Percentiles rank a stretch among this genome's conserved stretches.
phyloP scores from a whole-genome alignment of 169 alveolate species.

The Fabrea salina region DNA sequence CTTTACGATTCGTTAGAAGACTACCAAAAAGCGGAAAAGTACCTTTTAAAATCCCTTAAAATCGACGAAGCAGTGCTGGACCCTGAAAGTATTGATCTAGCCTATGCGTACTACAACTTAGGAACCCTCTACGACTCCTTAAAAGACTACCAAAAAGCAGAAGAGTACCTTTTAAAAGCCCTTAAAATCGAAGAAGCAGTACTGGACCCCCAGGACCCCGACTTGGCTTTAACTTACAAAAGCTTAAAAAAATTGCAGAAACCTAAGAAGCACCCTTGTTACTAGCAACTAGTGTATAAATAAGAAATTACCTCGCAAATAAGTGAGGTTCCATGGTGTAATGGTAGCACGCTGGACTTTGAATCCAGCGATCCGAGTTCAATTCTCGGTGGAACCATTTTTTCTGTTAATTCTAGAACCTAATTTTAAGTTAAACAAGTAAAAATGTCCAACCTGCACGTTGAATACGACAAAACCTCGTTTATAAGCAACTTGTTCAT shows the following conservation, averaged over 20 bases:
- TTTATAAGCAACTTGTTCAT: background rate
- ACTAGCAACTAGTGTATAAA: no score
- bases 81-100: background rate
- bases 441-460: no score
- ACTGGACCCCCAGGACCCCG: background rate
- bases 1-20: no score
- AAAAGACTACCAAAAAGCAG: background rate
- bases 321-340: background rate
- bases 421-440: no score
- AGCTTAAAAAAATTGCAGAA: no score
- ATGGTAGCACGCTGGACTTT: conserved; percentile 2
- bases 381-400: background rate
- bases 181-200: background rate
- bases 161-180: background rate
- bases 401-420: no score
- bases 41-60: background rate
- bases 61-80: background rate
- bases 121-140: background rate
- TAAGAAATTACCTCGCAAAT: no score
- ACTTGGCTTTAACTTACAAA: background rate
- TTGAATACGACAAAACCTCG: background rate
- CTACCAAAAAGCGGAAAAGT: no score
- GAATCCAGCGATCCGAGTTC: background rate
- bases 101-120: background rate
- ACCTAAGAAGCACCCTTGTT: no score